phyloP scores from a whole-genome alignment of 2,329 filamentous ascomycete genomes.

The Ceratocystiopsis sp. region DNA sequence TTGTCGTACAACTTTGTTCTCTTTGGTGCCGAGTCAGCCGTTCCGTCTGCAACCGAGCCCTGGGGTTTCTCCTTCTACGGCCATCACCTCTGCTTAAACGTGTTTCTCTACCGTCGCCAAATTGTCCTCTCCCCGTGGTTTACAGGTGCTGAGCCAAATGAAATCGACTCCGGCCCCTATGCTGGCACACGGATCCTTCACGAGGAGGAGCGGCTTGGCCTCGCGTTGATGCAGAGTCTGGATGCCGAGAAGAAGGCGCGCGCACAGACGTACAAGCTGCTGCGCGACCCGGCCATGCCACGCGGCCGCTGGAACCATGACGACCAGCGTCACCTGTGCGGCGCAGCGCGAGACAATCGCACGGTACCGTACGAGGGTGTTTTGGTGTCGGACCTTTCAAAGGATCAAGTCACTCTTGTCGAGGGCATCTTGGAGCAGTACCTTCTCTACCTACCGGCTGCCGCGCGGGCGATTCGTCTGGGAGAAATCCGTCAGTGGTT shows the following conservation, averaged over 20 bases:
- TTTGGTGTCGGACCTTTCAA: conserved; percentile 29
- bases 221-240: conserved; percentile 54
- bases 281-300: conserved; percentile 51
- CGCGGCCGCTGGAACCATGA: conserved; percentile 61
- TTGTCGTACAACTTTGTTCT: conserved; percentile 41
- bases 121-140: conserved; percentile 60
- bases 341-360: conserved; percentile 64
- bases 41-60: conserved; percentile 31
- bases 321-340: conserved; percentile 62
- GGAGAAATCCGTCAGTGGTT: conserved; percentile 36
- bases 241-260: conserved; percentile 23
- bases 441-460: conserved; percentile 46
- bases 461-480: conserved; percentile 36
- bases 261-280: conserved; percentile 39
- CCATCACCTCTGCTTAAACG: conserved; percentile 59
- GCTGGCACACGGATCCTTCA: conserved; percentile 49
- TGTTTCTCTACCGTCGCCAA: conserved; percentile 48
- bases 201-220: conserved; percentile 43
- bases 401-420: conserved; percentile 35
- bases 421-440: conserved; percentile 45
- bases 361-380: conserved; percentile 59
- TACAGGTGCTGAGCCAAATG: conserved; percentile 63
- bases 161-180: conserved; percentile 48
- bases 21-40: neutral
- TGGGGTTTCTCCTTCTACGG: conserved; percentile 67